Evolutionary conservation across 805 yeast genomes (phyloP).

Genomic region (Kregervanrija delftensis): DNA sequence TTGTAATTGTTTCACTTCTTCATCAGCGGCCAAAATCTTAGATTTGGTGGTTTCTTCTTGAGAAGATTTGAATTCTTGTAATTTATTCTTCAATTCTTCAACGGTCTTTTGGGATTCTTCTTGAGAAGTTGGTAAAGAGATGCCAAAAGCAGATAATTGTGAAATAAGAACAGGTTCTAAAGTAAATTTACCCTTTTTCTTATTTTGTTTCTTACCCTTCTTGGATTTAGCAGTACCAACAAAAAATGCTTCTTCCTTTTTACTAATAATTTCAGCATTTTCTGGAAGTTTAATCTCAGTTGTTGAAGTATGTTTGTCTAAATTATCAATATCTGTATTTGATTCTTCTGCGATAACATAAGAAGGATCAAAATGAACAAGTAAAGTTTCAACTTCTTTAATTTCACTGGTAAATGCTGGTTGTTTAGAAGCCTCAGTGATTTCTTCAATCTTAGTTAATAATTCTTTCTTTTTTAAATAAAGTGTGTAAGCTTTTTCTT

Average conservation of each 20-base stretch:
- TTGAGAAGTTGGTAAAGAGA: slow-evolving; percentile 69
- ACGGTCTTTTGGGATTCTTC: slow-evolving; percentile 65
- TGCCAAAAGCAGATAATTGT: slow-evolving; percentile 65
- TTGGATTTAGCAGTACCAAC: slow-evolving; percentile 43
- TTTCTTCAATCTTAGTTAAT: slow-evolving; percentile 58
- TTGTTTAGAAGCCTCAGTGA: slow-evolving; percentile 57
- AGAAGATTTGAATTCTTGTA: slow-evolving; percentile 56
- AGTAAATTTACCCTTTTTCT: slow-evolving; percentile 41
- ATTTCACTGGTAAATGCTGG: slow-evolving; percentile 87
- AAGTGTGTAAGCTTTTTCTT: slow-evolving; percentile 48
- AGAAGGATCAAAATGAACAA: slow-evolving; percentile 71
- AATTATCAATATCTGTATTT: slow-evolving; percentile 9
- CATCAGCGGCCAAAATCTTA: slow-evolving; percentile 70
- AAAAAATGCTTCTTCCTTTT: slow-evolving; percentile 46
- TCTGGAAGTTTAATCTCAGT: slow-evolving; percentile 59
- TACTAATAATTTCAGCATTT: slow-evolving; percentile 57
- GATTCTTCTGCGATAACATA: slow-evolving; percentile 49
- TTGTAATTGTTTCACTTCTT: slow-evolving; percentile 64
- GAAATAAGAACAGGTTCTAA: slow-evolving; percentile 78
- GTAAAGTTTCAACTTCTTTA: slow-evolving; percentile 62
- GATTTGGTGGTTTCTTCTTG: slow-evolving; percentile 78
- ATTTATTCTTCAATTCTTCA: slow-evolving; percentile 63
- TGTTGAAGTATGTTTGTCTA: slow-evolving; percentile 11
- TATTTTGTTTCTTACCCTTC: slow-evolving; percentile 40
- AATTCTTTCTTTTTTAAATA: slow-evolving; percentile 43